Evolutionary conservation across 2,329 filamentous ascomycete genomes (phyloP), one percentile per base, ranked within the genome.

Genomic region (Orbilia blumenaviensis): DNA sequence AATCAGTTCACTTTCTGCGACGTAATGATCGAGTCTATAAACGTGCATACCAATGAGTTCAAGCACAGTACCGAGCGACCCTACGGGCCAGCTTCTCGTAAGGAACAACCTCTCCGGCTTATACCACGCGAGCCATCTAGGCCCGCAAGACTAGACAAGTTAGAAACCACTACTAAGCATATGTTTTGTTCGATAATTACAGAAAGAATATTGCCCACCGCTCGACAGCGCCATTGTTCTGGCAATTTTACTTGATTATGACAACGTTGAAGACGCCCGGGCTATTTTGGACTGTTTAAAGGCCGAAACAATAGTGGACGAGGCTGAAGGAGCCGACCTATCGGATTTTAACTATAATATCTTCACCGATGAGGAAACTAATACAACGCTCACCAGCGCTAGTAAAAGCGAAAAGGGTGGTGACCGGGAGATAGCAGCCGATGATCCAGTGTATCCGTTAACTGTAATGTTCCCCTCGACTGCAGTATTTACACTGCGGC

Each of bases 191-290:
- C 14, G 10, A 2, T 25, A 8, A 25, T n/a, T 34, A 25, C n/a
- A 66, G 50, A 79, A 78, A 46, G 66, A 74, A 79, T 80, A 77
- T 76, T 79, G 75, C 48, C 64, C 56, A 77, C 68, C 44, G 60
- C 64, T 80, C n/a, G 79, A 80, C 64, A 77, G 77, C 48, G 63
- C 79, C 16, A 72, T 80, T 61, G 78, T 80, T 29, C 75, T 78
- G 32, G 75, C 79, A 41, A 80, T 80, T 74, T 74, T 73, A 78
- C 78, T 67, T 71, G 79, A 80, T 64, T 79, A 76, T 12, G 63
- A 67, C 32, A 62, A 58, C 9, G 27, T 79, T 18, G 58, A 77
- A 5, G 38, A 44, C 23, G 78, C 77, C 12, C 77, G 75, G n/a
- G 48, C 66, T 34, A 72, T 78, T 4, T 68, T 79, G n/a, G 56